These are phyloP conservation scores for Ramalina intermedia DNA, from an alignment of 495 filamentous ascomycete species.

Conservation along the genomic window DNA sequence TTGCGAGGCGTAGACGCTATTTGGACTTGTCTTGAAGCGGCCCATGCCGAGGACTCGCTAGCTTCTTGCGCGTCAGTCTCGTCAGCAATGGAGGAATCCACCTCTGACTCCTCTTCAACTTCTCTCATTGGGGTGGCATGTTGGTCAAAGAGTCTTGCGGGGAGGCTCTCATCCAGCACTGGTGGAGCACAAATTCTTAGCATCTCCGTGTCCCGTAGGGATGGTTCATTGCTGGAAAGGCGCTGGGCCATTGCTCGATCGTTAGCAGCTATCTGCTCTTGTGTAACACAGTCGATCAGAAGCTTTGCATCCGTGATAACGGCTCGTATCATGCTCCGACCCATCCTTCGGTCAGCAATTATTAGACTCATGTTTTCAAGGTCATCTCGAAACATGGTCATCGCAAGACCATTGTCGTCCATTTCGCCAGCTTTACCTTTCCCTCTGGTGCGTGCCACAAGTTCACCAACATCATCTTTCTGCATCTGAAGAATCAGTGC, in stretches of 20 bases:
- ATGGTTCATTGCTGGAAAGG: neutral
- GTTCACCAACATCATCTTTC: constrained; percentile 15
- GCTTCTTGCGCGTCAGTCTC: neutral
- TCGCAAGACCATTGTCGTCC: constrained; percentile 19
- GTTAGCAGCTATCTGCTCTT: constrained; percentile 11
- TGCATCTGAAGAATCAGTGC: constrained; percentile 16
- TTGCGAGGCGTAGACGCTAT: neutral
- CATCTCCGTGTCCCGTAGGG: no score
- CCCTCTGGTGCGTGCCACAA: constrained; percentile 15
- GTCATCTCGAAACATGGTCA: constrained; percentile 17
- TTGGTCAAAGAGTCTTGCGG: neutral
- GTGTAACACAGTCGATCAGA: constrained; percentile 9
- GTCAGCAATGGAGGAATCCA: neutral
- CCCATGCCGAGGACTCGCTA: constrained; percentile 15
- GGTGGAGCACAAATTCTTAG: no score
- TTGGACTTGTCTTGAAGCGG: constrained; percentile 4
- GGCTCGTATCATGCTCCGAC: constrained; percentile 20
- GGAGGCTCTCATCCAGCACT: neutral
- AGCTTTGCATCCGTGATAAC: constrained; percentile 17
- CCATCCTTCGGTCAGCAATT: constrained; percentile 18
- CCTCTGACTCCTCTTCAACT: neutral
- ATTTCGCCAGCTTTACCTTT: constrained; percentile 17
- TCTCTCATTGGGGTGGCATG: neutral
- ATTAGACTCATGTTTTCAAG: constrained; percentile 9
- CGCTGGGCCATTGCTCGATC: constrained; percentile 15